Conservation (phyloP, 2,329 filamentous ascomycete species). For the Drechslerella coelobrocha region DNA sequence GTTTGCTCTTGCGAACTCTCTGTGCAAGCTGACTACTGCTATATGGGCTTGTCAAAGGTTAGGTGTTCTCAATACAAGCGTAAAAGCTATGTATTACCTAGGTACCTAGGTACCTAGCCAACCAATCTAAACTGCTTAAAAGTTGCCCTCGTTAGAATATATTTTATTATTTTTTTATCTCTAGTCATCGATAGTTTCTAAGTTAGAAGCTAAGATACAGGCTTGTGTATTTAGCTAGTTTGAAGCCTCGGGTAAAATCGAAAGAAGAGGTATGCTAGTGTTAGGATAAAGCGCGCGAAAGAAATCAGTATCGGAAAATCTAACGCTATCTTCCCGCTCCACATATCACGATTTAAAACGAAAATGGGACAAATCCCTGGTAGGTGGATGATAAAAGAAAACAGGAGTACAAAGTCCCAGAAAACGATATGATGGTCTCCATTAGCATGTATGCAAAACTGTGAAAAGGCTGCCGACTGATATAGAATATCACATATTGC, state of each 20-base stretch:
- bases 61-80: too few relatives aligned
- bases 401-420: background rate
- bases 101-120: too few relatives aligned
- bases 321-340: background rate
- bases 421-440: conserved; percentile 6
- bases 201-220: too few relatives aligned
- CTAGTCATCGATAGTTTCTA: too few relatives aligned
- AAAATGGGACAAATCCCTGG: conserved; percentile 56
- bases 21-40: too few relatives aligned
- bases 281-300: background rate
- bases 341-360: conserved; percentile 10
- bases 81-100: too few relatives aligned
- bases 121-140: too few relatives aligned
- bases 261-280: conserved; percentile 3
- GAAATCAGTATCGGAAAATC: background rate
- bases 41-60: too few relatives aligned
- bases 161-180: too few relatives aligned
- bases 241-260: conserved; percentile 8
- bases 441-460: conserved; percentile 1
- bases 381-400: conserved; percentile 50
- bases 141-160: too few relatives aligned
- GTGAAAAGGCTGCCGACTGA: background rate
- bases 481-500: background rate
- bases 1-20: too few relatives aligned
- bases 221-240: background rate